Conservation (phyloP, 345 rosid genomes). For the Cochlearia excelsa region DNA sequence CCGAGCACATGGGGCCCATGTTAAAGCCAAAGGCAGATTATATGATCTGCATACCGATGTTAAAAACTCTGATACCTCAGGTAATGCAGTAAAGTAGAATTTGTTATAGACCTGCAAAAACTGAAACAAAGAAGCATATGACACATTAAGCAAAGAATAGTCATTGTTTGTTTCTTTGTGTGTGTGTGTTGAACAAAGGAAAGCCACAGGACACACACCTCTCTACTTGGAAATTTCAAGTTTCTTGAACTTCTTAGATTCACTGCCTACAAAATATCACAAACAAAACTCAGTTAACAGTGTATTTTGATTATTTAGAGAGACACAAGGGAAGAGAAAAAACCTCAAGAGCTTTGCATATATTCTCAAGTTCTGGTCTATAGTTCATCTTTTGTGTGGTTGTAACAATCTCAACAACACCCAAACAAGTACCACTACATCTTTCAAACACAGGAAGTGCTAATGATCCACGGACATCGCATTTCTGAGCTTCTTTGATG, state of each 20-base stretch:
- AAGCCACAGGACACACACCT: slow-evolving; percentile 39
- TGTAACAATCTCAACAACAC: slow-evolving; percentile 86
- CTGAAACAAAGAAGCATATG: slow-evolving; percentile 25
- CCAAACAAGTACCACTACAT: slow-evolving; percentile 72
- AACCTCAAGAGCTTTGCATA: slow-evolving; percentile 95
- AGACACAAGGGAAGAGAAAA: slow-evolving; percentile 21
- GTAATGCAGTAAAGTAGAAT: slow-evolving; percentile 51
- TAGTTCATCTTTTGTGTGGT: slow-evolving; percentile 67
- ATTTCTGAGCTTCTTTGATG: slow-evolving; percentile 53
- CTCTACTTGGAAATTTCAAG: slow-evolving; percentile 45
- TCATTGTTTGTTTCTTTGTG: neutral
- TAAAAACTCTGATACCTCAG: slow-evolving; percentile 53
- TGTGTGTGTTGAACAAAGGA: slow-evolving; percentile 4
- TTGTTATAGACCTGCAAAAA: slow-evolving; percentile 48
- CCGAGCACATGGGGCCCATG: slow-evolving; percentile 70
- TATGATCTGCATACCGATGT: slow-evolving; percentile 55
- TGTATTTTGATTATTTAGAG: neutral
- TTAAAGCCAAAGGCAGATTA: slow-evolving; percentile 74
- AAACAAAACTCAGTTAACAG: slow-evolving; percentile 10
- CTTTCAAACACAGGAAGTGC: slow-evolving; percentile 87
- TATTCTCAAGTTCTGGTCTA: slow-evolving; percentile 67
- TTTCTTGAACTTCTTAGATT: slow-evolving; percentile 67
- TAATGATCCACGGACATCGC: slow-evolving; percentile 71
- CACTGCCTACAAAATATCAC: slow-evolving; percentile 61
- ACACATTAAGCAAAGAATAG: slow-evolving; percentile 1